A percentile compares a stretch with the other conserved stretches of the same genome.
Conservation (phyloP, 176 grass and related monocot species). For the Dactylis glomerata region DNA sequence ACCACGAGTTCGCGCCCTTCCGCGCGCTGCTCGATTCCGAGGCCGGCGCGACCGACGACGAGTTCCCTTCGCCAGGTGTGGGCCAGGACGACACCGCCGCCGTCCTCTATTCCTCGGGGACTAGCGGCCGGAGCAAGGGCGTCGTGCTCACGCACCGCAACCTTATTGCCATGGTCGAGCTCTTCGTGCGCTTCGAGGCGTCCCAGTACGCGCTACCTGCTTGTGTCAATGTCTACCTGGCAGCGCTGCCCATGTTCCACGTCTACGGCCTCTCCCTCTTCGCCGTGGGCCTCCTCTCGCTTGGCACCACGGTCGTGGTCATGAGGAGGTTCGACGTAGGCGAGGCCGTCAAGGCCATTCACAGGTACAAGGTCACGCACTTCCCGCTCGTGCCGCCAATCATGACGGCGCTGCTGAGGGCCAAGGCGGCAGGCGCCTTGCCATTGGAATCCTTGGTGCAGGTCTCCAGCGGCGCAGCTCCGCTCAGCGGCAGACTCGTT, state of each 20-base stretch:
- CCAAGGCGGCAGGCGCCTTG: conserved; percentile 8
- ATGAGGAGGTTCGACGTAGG: conserved; percentile 61
- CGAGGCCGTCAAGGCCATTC: conserved; percentile 45
- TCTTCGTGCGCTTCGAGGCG: conserved; percentile 70
- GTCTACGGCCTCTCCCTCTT: conserved; percentile 87
- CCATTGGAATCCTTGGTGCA: conserved; percentile 50
- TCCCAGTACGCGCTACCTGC: conserved; percentile 51
- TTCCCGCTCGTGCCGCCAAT: conserved; percentile 67
- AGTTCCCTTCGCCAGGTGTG: conserved; percentile 17
- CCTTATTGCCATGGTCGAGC: conserved; percentile 67
- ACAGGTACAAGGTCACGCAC: conserved; percentile 58
- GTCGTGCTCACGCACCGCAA: conserved; percentile 77
- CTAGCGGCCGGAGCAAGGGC: conserved; percentile 68
- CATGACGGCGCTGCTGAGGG: conserved; percentile 43
- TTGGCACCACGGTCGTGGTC: conserved; percentile 70
- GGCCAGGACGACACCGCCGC: conserved; percentile 61
- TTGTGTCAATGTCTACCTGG: conserved; percentile 75
- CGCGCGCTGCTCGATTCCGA: conserved; percentile 20
- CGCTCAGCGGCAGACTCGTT: conserved; percentile 27
- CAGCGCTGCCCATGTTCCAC: conserved; percentile 84
- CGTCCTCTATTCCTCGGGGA: conserved; percentile 85
- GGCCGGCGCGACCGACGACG: neutral
- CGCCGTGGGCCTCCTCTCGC: conserved; percentile 66
- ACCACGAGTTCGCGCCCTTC: conserved; percentile 32
- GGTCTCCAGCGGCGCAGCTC: conserved; percentile 72